A percentile compares a stretch with the other conserved stretches of the same genome.
phyloP scores from a whole-genome alignment of 129 eudicot species.

The Ambrosia trifida region DNA sequence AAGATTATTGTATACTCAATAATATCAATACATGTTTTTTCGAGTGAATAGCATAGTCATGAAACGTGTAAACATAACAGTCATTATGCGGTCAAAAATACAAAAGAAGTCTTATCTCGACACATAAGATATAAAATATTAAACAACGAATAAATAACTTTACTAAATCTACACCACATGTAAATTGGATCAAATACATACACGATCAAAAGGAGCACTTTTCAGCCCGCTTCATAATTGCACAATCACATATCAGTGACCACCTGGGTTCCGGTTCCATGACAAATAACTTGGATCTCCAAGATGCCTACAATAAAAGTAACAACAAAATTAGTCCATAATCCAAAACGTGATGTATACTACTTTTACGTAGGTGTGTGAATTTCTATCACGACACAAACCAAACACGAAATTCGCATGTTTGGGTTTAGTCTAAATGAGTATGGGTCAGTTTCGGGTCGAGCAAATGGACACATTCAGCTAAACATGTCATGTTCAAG shows the following conservation, averaged over 20 bases:
- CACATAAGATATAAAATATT: constrained; percentile 12
- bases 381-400: background rate
- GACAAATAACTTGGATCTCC: constrained; percentile 93
- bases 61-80: constrained; percentile 6
- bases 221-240: constrained; percentile 22
- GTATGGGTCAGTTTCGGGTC: background rate
- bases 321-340: background rate
- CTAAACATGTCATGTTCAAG: background rate
- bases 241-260: constrained; percentile 43
- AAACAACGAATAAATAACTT: constrained; percentile 13
- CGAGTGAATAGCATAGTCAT: constrained; percentile 5
- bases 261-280: constrained; percentile 91
- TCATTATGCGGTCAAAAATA: constrained; percentile 9
- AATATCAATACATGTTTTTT: constrained; percentile 5
- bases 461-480: background rate
- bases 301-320: constrained; percentile 57
- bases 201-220: constrained; percentile 22
- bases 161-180: constrained; percentile 9
- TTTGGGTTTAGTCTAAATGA: background rate
- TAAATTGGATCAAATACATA: constrained; percentile 31
- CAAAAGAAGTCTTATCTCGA: constrained; percentile 4
- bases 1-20: background rate
- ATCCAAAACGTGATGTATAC: background rate
- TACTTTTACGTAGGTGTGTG: background rate
- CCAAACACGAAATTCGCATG: background rate